phyloP scores from a whole-genome alignment of 768 basidiomycete genomes.

The Mycena sanguinolenta region DNA sequence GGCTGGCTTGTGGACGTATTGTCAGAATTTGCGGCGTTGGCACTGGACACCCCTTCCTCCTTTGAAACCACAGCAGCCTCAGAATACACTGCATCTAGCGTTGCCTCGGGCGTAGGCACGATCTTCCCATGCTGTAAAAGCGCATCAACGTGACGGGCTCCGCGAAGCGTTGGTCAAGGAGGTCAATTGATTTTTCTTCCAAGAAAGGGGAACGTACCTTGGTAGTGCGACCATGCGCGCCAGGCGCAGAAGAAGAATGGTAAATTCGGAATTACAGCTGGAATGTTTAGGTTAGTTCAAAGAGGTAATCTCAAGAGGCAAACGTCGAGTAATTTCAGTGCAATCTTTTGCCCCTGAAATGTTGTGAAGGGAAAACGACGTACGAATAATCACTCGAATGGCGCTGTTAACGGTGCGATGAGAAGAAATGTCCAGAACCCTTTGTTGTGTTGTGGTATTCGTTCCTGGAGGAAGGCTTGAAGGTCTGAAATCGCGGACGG shows the following conservation, averaged over 20 bases:
- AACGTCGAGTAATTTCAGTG: background rate
- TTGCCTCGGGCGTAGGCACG: slow-evolving; percentile 64
- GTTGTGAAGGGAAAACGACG: slow-evolving; percentile 43
- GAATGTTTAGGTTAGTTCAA: background rate
- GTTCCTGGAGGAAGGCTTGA: slow-evolving; percentile 61
- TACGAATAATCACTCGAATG: slow-evolving; percentile 84
- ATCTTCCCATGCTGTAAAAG: slow-evolving; percentile 71
- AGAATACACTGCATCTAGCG: slow-evolving; percentile 67
- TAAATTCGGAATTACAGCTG: slow-evolving; percentile 86
- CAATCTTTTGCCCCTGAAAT: too few species aligned
- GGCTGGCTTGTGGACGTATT: background rate
- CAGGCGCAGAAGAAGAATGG: slow-evolving; percentile 90
- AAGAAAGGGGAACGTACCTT: slow-evolving; percentile 57
- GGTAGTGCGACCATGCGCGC: slow-evolving; percentile 89
- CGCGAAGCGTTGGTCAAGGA: slow-evolving; percentile 77
- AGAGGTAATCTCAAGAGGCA: background rate
- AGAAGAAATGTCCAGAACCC: slow-evolving; percentile 78
- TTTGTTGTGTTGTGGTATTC: slow-evolving; percentile 73
- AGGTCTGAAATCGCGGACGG: slow-evolving; percentile 61
- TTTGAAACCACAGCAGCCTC: background rate
- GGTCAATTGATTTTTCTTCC: background rate
- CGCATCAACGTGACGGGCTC: slow-evolving; percentile 63
- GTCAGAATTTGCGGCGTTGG: background rate
- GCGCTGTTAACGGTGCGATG: slow-evolving; percentile 79
- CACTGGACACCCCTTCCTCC: slow-evolving; percentile 29